Base-by-base conservation (phyloP, 495 filamentous ascomycete species). In the Tuber melanosporum region DNA sequence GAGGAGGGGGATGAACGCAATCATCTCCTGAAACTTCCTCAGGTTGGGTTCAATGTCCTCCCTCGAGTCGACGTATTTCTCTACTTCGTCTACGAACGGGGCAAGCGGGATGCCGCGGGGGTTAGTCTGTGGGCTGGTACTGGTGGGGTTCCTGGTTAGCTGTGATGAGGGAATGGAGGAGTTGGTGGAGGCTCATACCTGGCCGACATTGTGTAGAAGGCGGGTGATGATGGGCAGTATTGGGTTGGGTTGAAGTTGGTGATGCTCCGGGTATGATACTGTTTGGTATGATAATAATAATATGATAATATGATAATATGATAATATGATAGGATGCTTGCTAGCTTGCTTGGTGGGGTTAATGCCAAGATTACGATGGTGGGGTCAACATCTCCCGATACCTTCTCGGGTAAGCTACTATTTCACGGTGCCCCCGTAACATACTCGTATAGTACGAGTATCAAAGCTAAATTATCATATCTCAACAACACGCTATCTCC, bases 11-110 rank as follows among this genome's bases (percentile, higher is more conserved):
- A 72, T 89, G 80, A 86, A 92, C 91, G 95, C 94, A 80, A 99
- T 98, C 96, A 99, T 97, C 87, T 99, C 95, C 85, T 98, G 95
- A 85, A 99, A 98, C 82, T 89, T 94, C 83, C 92, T 91, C 81
- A 99, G 87, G 42, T 94, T 97, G 39, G 89, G 86, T 84, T 98
- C 95, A 78, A 98, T 95, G 76, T 98, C 93, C 7, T 89, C 90
- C 36, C 95, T 90, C 14, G 91, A 90, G 77, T 93, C 88, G 80
- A 98, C 92, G 86, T 97, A 98, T 86, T 98, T 94, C 87, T 93
- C 90, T 74, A 99, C 95, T 84, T 94, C 93, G 86, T 97, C 95
- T 83, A 98, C 92, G 82, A 99, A 99, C 45, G 96, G 95, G 76
- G 96, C 96, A 81, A 90, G 88, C 75, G 95, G 95, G 77, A 99